These are phyloP conservation scores for Lasiosphaeria ovina DNA, from an alignment of 495 filamentous ascomycete genomes.

Conservation along the genomic window DNA sequence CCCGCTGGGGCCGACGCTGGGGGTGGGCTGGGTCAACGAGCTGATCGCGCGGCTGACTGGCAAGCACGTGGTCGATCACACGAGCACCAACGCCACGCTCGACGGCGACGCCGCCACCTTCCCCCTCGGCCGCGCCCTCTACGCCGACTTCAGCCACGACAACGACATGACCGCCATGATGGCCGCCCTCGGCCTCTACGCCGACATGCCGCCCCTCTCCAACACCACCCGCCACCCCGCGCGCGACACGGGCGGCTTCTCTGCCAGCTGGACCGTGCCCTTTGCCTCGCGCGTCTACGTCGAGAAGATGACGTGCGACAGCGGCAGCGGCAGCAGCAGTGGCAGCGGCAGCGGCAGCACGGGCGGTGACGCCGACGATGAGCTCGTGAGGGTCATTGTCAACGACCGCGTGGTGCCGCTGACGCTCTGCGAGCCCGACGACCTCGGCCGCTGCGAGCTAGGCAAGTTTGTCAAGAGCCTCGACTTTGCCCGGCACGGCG, in stretches of 20 bases:
- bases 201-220: conserved; percentile 42
- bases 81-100: conserved; percentile 69
- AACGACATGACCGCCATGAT: conserved; percentile 75
- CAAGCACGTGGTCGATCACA: conserved; percentile 63
- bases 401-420: conserved; percentile 78
- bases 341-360: conserved; percentile 34
- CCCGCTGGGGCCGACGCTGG: conserved; percentile 73
- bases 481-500: conserved; percentile 65
- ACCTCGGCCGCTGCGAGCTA: conserved; percentile 63
- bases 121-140: conserved; percentile 62
- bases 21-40: conserved; percentile 82
- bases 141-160: conserved; percentile 87
- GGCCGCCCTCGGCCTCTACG: conserved; percentile 72
- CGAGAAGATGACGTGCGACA: conserved; percentile 74
- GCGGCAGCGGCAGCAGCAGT: no score
- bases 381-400: conserved; percentile 71
- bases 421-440: conserved; percentile 64
- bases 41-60: conserved; percentile 73
- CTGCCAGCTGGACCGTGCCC: conserved; percentile 72
- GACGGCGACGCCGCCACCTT: conserved; percentile 62
- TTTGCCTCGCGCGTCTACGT: conserved; percentile 76
- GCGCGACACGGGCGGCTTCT: conserved; percentile 52
- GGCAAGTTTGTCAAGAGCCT: conserved; percentile 66
- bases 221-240: conserved; percentile 43
- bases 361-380: conserved; percentile 49